Percentiles rank a stretch among this genome's conserved stretches.
Conservation (phyloP, 2,329 filamentous ascomycete genomes). For the Alternaria metachromatica region DNA sequence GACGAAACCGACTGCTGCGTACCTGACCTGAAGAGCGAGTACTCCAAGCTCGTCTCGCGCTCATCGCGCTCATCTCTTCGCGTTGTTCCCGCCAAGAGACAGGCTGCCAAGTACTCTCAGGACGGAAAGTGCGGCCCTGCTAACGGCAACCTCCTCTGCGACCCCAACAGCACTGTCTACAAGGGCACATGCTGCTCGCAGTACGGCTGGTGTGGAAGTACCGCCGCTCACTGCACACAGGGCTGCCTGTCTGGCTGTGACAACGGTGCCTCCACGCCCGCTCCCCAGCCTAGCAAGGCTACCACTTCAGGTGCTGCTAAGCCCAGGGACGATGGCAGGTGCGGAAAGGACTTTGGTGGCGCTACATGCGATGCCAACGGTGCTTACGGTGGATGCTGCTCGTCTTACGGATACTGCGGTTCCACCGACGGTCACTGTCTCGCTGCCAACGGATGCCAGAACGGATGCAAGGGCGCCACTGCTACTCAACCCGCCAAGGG, state of each 20-base stretch:
- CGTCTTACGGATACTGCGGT: slow-evolving; percentile 46
- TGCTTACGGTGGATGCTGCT: slow-evolving; percentile 51
- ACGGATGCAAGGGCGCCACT: slow-evolving; percentile 43
- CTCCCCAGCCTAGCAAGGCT: slow-evolving; percentile 9
- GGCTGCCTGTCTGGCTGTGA: slow-evolving; percentile 51
- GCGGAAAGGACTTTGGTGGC: slow-evolving; percentile 50
- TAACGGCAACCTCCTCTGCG: slow-evolving; percentile 50
- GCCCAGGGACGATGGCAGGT: slow-evolving; percentile 48
- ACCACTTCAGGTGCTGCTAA: slow-evolving; percentile 11
- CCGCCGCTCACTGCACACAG: slow-evolving; percentile 48
- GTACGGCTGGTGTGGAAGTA: slow-evolving; percentile 55
- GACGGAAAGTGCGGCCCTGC: slow-evolving; percentile 51
- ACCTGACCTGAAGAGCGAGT: slow-evolving; percentile 28
- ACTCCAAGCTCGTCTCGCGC: slow-evolving; percentile 30
- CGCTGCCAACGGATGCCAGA: slow-evolving; percentile 49
- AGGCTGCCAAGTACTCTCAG: slow-evolving; percentile 43
- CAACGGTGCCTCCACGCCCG: slow-evolving; percentile 19
- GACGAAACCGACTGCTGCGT: slow-evolving; percentile 35
- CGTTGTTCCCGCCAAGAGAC: slow-evolving; percentile 34
- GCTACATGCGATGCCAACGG: slow-evolving; percentile 51
- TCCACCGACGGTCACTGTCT: slow-evolving; percentile 48
- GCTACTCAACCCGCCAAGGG: slow-evolving; percentile 4
- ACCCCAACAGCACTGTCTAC: slow-evolving; percentile 55
- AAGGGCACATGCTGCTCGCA: slow-evolving; percentile 55
- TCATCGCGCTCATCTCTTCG: slow-evolving; percentile 30